Percentiles rank a stretch among this genome's conserved stretches.
Evolutionary conservation across 2,329 filamentous ascomycete genomes (phyloP).

Genomic region (Talaromyces atroroseus): DNA sequence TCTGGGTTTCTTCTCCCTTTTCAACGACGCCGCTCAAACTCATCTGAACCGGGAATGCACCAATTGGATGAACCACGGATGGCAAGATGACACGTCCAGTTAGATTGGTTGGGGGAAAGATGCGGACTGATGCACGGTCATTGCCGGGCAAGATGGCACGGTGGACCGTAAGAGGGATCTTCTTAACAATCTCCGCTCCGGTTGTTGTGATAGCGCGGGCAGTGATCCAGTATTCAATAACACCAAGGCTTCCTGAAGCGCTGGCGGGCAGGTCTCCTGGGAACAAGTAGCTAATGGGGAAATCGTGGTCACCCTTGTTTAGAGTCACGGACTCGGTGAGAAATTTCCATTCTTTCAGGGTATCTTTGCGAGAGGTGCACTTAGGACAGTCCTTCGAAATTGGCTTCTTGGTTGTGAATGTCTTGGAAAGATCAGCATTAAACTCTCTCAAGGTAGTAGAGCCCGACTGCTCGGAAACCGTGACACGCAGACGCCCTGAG

Average conservation of each 20-base stretch:
- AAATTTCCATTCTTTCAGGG: slow-evolving; percentile 76
- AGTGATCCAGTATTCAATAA: slow-evolving; percentile 72
- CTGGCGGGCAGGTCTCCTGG: slow-evolving; percentile 80
- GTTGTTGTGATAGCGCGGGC: slow-evolving; percentile 58
- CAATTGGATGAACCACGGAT: slow-evolving; percentile 78
- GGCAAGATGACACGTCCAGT: slow-evolving; percentile 78
- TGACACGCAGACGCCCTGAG: slow-evolving; percentile 73
- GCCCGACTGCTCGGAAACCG: slow-evolving; percentile 58
- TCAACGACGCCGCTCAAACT: slow-evolving; percentile 80
- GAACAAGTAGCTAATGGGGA: slow-evolving; percentile 84
- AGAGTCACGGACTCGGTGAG: slow-evolving; percentile 48
- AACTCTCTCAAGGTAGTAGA: slow-evolving; percentile 65
- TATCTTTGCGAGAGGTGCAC: slow-evolving; percentile 65
- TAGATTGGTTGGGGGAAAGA: slow-evolving; percentile 94
- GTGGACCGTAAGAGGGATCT: slow-evolving; percentile 65
- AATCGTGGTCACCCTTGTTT: slow-evolving; percentile 60
- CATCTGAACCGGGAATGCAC: slow-evolving; percentile 72
- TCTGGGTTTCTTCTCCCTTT: slow-evolving; percentile 63
- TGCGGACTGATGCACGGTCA: slow-evolving; percentile 83
- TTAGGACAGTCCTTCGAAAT: slow-evolving; percentile 72
- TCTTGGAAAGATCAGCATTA: slow-evolving; percentile 64
- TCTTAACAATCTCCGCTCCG: slow-evolving; percentile 59
- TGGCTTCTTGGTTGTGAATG: slow-evolving; percentile 72
- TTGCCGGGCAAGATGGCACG: slow-evolving; percentile 72
- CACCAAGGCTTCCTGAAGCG: slow-evolving; percentile 66